phyloP scores from a whole-genome alignment of 139 green algal genomes.

The Micractinium conductrix region DNA sequence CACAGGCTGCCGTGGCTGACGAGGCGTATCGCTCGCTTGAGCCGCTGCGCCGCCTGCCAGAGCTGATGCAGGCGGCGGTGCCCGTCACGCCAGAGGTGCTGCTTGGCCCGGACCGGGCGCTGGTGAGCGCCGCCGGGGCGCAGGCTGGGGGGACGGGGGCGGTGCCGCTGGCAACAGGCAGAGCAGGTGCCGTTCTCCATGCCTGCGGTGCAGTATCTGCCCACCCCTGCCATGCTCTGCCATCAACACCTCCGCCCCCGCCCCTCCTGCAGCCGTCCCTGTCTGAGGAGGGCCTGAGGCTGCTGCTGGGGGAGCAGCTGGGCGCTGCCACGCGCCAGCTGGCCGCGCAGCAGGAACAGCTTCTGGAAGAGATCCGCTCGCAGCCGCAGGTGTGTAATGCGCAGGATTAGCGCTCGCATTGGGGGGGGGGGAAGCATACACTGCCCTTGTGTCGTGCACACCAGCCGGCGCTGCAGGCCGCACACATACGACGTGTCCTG shows the following conservation, averaged over 20 bases:
- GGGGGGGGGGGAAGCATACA: neutral
- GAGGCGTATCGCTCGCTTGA: constrained; percentile 40
- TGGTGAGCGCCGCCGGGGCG: neutral
- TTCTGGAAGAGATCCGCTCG: neutral
- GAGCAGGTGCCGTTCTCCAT: neutral
- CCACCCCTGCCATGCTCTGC: neutral
- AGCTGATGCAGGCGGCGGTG: constrained; percentile 34
- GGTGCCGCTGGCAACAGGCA: too few relatives aligned
- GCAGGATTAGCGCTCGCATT: neutral
- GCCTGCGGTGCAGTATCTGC: neutral
- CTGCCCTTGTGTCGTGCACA: too few relatives aligned
- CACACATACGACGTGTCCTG: too few relatives aligned
- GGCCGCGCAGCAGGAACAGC: constrained; percentile 19
- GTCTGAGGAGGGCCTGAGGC: constrained; percentile 29
- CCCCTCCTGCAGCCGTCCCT: constrained; percentile 10
- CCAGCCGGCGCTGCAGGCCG: too few relatives aligned
- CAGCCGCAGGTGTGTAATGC: neutral
- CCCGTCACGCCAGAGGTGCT: constrained; percentile 32
- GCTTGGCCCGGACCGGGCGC: neutral
- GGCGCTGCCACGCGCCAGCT: neutral
- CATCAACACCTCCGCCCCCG: neutral
- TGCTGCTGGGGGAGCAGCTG: constrained; percentile 21
- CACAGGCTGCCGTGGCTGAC: constrained; percentile 35
- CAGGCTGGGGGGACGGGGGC: neutral
- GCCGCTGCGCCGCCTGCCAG: constrained; percentile 38